A percentile compares a stretch with the other conserved stretches of the same genome.
These are phyloP conservation scores for Paraphysoderma sedebokerense DNA, from an alignment of 371 early-diverging fungal genomes.

Conservation along the genomic window DNA sequence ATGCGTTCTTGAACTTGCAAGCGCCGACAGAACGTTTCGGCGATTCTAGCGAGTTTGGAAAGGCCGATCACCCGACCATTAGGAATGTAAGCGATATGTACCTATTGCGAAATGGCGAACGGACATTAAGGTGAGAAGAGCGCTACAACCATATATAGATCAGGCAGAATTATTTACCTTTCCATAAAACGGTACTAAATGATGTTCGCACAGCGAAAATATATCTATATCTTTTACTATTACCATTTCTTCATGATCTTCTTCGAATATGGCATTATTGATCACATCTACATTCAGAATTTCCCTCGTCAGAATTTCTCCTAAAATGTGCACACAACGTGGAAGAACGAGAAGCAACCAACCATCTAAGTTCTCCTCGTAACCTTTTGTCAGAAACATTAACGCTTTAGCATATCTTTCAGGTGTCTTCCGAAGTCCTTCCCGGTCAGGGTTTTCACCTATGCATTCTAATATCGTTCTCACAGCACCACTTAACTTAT, in stretches of 20 bases:
- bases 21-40: conserved; percentile 92
- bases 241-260: conserved; percentile 97
- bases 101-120: conserved; percentile 13
- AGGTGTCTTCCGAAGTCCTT: conserved; percentile 90
- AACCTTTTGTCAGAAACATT: conserved; percentile 92
- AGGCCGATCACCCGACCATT: conserved; percentile 65
- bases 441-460: conserved; percentile 89
- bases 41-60: conserved; percentile 90
- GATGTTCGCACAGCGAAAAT: conserved; percentile 95
- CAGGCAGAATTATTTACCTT: conserved; percentile 31
- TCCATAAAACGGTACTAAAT: conserved; percentile 93
- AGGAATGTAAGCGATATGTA: conserved; percentile 92
- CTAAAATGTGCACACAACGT: background rate
- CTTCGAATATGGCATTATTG: conserved; percentile 89
- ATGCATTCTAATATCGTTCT: conserved; percentile 73
- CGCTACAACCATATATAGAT: background rate
- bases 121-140: background rate
- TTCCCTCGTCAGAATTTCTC: background rate
- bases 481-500: conserved; percentile 70
- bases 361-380: conserved; percentile 70
- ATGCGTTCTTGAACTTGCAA: conserved; percentile 95
- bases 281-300: conserved; percentile 38
- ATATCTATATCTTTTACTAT: conserved; percentile 89
- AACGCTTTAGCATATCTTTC: conserved; percentile 93
- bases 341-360: conserved; percentile 4